Percentiles rank a stretch among this genome's conserved stretches.
Conservation (phyloP, 179 eudicot genomes). For the Vitellaria paradoxa region DNA sequence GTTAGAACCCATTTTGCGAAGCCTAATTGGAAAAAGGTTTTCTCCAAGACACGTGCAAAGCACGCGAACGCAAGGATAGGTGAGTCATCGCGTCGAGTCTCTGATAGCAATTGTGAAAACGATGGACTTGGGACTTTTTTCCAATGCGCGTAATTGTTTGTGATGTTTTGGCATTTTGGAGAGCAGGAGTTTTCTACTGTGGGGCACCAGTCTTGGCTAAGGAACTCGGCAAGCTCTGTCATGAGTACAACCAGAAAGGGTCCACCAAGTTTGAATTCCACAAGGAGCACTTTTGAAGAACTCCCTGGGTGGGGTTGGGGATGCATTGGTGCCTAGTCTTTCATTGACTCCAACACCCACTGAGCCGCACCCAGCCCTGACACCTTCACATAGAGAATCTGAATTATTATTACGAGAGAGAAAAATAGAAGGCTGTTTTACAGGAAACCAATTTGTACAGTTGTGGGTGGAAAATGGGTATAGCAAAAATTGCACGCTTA, state of each 20-base stretch:
- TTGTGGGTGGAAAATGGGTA: conserved; percentile 9
- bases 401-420: conserved; percentile 10
- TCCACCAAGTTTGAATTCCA: conserved; percentile 85
- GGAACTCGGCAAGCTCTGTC: conserved; percentile 66
- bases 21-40: conserved; percentile 95
- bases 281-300: conserved; percentile 72
- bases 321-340: no score
- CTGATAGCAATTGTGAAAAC: neutral
- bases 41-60: conserved; percentile 69
- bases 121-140: neutral
- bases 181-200: conserved; percentile 89
- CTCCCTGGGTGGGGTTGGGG: neutral
- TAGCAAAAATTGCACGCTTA: neutral
- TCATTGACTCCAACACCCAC: no score
- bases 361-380: no score
- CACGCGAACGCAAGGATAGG: conserved; percentile 92
- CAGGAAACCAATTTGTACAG: conserved; percentile 26
- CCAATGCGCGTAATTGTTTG: neutral
- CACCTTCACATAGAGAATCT: neutral
- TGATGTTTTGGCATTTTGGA: neutral
- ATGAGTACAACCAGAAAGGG: conserved; percentile 79
- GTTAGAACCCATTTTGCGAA: conserved; percentile 93
- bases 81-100: conserved; percentile 22
- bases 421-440: neutral
- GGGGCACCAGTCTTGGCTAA: conserved; percentile 73